Conservation (phyloP, 2,329 filamentous ascomycete genomes). For the Aspergillus jensenii region DNA sequence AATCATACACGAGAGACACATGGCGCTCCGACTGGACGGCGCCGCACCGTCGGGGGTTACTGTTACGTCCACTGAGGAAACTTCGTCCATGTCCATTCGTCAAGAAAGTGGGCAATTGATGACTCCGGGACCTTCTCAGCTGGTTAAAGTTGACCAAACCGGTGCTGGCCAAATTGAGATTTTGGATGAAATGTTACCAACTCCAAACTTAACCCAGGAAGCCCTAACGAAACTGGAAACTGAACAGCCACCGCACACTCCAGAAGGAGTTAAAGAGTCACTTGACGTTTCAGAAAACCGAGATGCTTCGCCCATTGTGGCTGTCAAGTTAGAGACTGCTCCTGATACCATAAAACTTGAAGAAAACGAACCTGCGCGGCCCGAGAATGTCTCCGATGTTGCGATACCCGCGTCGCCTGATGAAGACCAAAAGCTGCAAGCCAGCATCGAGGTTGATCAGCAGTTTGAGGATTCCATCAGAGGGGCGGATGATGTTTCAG, state of each 20-base stretch:
- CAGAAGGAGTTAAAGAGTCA: neutral
- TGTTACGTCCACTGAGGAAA: neutral
- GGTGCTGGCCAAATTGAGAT: neutral
- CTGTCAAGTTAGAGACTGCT: slow-evolving; percentile 1
- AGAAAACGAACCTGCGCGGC: neutral
- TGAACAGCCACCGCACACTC: neutral
- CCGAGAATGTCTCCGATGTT: neutral
- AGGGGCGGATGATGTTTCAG: slow-evolving; percentile 9
- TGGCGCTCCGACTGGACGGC: slow-evolving; percentile 18
- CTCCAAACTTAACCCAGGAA: slow-evolving; percentile 17
- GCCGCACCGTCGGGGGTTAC: slow-evolving; percentile 2
- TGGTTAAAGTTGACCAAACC: slow-evolving; percentile 1
- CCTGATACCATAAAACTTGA: neutral
- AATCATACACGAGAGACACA: neutral
- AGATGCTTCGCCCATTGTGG: neutral
- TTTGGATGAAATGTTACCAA: slow-evolving; percentile 7
- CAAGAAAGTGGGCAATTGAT: slow-evolving; percentile 16
- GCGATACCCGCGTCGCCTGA: neutral
- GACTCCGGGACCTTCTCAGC: slow-evolving; percentile 26
- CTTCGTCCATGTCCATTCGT: neutral
- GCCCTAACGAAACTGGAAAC: neutral
- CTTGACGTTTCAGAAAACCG: neutral
- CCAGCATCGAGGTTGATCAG: slow-evolving; percentile 13
- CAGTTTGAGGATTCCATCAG: slow-evolving; percentile 5
- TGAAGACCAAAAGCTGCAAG: slow-evolving; percentile 9